Percentiles rank a stretch among this genome's conserved stretches.
Conservation (phyloP, 371 early-diverging fungal species). For the Gilbertella persicaria region DNA sequence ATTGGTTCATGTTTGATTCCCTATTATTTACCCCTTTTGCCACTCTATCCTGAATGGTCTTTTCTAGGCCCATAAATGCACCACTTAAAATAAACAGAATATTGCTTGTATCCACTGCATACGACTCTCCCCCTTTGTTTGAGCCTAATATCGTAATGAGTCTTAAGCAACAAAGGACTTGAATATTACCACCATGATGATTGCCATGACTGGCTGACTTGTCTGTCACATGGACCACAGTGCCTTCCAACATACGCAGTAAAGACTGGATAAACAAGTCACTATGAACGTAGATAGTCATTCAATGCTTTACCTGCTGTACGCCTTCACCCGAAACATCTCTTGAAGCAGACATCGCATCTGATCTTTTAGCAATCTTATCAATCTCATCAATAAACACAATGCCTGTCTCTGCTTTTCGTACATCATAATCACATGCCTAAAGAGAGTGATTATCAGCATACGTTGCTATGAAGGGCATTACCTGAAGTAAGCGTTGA, state of each 20-base stretch:
- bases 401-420: conserved; percentile 84
- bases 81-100: conserved; percentile 90
- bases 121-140: conserved; percentile 76
- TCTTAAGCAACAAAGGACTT: conserved; percentile 25
- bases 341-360: conserved; percentile 71
- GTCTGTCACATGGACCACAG: conserved; percentile 80
- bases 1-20: not conserved
- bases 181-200: conserved; percentile 45
- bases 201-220: conserved; percentile 63
- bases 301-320: conserved; percentile 63
- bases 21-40: conserved; percentile 68
- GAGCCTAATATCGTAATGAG: not conserved
- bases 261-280: conserved; percentile 43
- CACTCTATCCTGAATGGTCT: conserved; percentile 73
- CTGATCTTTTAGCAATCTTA: conserved; percentile 79
- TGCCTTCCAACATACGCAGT: conserved; percentile 88
- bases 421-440: conserved; percentile 85
- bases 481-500: conserved; percentile 76
- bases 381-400: conserved; percentile 94
- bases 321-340: conserved; percentile 95
- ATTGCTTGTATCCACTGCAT: conserved; percentile 86
- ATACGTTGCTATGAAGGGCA: too few relatives aligned
- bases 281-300: too few relatives aligned
- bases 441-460: too few relatives aligned
- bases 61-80: conserved; percentile 89